phyloP scores from a whole-genome alignment of 768 basidiomycete genomes.

The Phylloporus sp. region DNA sequence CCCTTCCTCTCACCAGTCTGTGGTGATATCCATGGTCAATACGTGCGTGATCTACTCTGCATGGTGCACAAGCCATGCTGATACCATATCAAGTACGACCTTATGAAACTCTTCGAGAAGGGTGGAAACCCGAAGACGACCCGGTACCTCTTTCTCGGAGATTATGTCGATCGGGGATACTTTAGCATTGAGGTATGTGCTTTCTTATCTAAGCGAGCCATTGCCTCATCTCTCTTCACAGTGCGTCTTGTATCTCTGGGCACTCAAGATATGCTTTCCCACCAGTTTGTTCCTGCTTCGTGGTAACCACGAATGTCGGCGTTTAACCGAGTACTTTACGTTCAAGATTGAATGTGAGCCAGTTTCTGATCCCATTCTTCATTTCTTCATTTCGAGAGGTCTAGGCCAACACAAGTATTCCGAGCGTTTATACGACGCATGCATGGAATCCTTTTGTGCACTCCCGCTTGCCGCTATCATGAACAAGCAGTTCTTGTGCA shows the following conservation, averaged over 20 bases:
- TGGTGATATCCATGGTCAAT: conserved; percentile 23
- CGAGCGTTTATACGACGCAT: conserved; percentile 68
- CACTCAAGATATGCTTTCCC: conserved; percentile 62
- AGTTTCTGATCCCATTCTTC: background rate
- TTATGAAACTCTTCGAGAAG: conserved; percentile 79
- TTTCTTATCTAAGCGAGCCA: background rate
- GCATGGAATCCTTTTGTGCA: conserved; percentile 70
- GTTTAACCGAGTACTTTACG: conserved; percentile 61
- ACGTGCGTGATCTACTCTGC: conserved; percentile 12
- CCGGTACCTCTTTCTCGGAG: conserved; percentile 69
- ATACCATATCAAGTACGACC: conserved; percentile 50
- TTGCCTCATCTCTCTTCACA: conserved; percentile 9
- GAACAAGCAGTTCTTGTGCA: conserved; percentile 79
- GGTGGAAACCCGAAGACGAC: conserved; percentile 73
- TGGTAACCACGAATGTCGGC: conserved; percentile 65
- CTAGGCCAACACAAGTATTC: conserved; percentile 74
- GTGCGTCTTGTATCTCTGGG: conserved; percentile 62
- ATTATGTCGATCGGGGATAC: conserved; percentile 75
- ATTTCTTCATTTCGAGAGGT: conserved; percentile 2
- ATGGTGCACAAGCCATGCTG: conserved; percentile 3
- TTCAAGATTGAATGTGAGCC: conserved; percentile 50
- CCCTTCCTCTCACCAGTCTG: conserved; percentile 9
- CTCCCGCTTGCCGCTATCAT: conserved; percentile 71
- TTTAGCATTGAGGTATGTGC: conserved; percentile 63
- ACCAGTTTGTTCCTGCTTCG: conserved; percentile 57